phyloP scores from a whole-genome alignment of 2,329 filamentous ascomycete genomes.

The Alternaria sp. region DNA sequence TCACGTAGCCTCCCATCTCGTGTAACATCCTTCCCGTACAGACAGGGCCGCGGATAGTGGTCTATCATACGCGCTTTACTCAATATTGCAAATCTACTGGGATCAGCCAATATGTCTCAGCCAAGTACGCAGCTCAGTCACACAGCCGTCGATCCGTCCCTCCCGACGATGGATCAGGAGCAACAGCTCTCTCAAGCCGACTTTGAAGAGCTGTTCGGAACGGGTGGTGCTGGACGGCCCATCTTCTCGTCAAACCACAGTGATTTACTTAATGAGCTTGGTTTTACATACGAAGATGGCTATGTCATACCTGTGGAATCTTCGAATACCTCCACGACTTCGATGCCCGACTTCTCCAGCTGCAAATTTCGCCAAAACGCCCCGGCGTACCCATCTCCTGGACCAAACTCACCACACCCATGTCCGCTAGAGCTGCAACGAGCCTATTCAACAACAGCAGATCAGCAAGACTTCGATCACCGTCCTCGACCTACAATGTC shows the following conservation, averaged over 20 bases:
- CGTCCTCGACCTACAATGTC: constrained; percentile 17
- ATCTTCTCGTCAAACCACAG: constrained; percentile 18
- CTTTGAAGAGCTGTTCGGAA: constrained; percentile 23
- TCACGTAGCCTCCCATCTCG: constrained; percentile 20
- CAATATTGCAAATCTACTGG: constrained; percentile 1
- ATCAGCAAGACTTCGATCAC: constrained; percentile 7
- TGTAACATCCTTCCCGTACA: constrained; percentile 32
- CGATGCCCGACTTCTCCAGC: constrained; percentile 24
- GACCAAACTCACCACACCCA: constrained; percentile 23
- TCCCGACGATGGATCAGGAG: constrained; percentile 13
- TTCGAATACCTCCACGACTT: constrained; percentile 14
- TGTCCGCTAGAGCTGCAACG: constrained; percentile 31
- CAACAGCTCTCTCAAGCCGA: constrained; percentile 20
- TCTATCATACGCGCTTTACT: constrained; percentile 14
- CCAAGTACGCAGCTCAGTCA: constrained; percentile 14
- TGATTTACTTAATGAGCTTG: constrained; percentile 18
- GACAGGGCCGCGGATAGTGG: constrained; percentile 6
- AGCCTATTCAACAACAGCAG: constrained; percentile 6
- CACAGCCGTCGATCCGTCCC: constrained; percentile 8
- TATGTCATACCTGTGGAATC: constrained; percentile 8
- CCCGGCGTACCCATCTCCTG: constrained; percentile 23
- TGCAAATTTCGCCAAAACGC: constrained; percentile 22
- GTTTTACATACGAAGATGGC: constrained; percentile 12
- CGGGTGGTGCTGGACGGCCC: neutral
- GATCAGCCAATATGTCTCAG: constrained; percentile 33